phyloP scores from a whole-genome alignment of 148 eudicot species.

The Diospyros kaki region DNA sequence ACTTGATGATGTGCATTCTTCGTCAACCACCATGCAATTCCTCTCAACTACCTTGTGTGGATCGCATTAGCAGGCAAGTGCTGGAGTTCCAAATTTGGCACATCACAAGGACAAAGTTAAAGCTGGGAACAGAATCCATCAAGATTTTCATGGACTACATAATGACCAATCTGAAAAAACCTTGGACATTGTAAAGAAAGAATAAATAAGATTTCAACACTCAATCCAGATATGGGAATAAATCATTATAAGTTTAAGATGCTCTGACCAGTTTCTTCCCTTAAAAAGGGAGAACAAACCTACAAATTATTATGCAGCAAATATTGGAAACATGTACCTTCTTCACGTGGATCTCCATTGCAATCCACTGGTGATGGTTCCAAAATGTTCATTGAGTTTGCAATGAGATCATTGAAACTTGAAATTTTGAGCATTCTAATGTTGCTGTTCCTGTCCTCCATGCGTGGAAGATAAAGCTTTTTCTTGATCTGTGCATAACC shows the following conservation, averaged over 20 bases:
- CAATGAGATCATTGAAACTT: slow-evolving; percentile 17
- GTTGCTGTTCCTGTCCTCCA: slow-evolving; percentile 30
- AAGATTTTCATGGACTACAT: too few species aligned
- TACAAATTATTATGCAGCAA: not conserved
- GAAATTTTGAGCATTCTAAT: slow-evolving; percentile 23
- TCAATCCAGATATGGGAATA: not conserved
- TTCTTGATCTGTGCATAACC: slow-evolving; percentile 15
- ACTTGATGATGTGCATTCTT: not conserved
- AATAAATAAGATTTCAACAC: not conserved
- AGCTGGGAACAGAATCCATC: too few species aligned
- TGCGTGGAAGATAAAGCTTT: slow-evolving; percentile 23
- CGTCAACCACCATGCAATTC: not conserved
- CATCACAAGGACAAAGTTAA: too few species aligned
- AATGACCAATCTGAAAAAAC: too few species aligned
- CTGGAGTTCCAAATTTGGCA: not conserved
- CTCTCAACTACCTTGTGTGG: not conserved
- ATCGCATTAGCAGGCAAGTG: not conserved
- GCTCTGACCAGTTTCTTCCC: not conserved
- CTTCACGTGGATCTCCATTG: slow-evolving; percentile 18
- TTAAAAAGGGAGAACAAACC: not conserved
- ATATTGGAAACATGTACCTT: slow-evolving; percentile 10
- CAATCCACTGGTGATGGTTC: slow-evolving; percentile 20
- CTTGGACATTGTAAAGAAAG: too few species aligned
- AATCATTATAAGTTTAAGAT: not conserved
- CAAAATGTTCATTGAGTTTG: slow-evolving; percentile 16